Evolutionary conservation across 2,329 filamentous ascomycete species (phyloP).

Genomic region (Venturiaceae sp.): DNA sequence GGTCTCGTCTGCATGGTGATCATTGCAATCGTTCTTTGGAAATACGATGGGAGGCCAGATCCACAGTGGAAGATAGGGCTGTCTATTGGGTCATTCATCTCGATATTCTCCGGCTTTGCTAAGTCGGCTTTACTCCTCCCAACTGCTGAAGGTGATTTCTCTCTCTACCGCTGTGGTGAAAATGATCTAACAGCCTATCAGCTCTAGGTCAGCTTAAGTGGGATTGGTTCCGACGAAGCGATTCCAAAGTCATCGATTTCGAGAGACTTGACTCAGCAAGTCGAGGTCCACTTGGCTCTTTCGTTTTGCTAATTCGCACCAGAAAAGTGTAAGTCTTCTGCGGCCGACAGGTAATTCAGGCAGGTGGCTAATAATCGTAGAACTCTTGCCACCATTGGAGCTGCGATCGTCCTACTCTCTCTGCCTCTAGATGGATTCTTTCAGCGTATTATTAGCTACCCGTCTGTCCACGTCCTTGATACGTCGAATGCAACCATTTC

Average conservation of each 20-base stretch:
- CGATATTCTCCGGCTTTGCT: slow-evolving; percentile 20
- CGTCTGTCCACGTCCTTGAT: neutral
- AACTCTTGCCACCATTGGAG: slow-evolving; percentile 5
- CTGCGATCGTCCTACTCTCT: slow-evolving; percentile 7
- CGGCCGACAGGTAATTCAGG: too few relatives aligned
- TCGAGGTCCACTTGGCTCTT: slow-evolving; percentile 3
- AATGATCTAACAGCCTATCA: too few relatives aligned
- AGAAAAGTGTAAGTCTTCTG: slow-evolving; percentile 5
- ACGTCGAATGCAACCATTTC: neutral
- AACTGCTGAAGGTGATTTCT: slow-evolving; percentile 16
- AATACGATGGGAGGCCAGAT: slow-evolving; percentile 19
- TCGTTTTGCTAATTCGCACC: neutral
- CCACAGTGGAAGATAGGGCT: slow-evolving; percentile 22
- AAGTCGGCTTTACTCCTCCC: slow-evolving; percentile 21
- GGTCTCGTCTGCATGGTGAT: slow-evolving; percentile 22
- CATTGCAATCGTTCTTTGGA: slow-evolving; percentile 22
- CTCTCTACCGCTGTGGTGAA: slow-evolving; percentile 14
- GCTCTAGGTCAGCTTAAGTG: slow-evolving; percentile 25
- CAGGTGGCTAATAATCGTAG: neutral
- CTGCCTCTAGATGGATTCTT: slow-evolving; percentile 7
- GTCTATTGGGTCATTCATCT: slow-evolving; percentile 22
- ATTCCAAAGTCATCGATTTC: slow-evolving; percentile 8
- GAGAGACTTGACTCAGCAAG: slow-evolving; percentile 4
- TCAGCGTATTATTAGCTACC: slow-evolving; percentile 8
- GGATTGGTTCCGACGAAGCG: slow-evolving; percentile 16